phyloP scores from a whole-genome alignment of 352 stramenopile species.

The Phytophthora idaei region DNA sequence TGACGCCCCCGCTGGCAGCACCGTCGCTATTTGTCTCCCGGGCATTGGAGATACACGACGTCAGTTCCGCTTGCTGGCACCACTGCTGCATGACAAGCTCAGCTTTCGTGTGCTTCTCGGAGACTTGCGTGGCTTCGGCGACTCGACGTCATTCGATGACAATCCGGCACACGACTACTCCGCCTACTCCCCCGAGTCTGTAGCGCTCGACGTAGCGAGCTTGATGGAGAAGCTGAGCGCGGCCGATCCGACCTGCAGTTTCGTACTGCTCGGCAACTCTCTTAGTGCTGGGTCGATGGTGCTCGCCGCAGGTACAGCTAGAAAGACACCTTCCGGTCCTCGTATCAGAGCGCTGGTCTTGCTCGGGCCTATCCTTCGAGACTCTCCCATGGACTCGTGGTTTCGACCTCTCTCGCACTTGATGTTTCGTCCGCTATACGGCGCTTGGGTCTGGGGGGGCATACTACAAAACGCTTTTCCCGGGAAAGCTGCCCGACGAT shows the following conservation, averaged over 20 bases:
- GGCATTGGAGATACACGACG: constrained; percentile 50
- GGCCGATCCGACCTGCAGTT: constrained; percentile 25
- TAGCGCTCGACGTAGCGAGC: constrained; percentile 32
- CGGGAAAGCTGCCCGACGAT: constrained; percentile 26
- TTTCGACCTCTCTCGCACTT: constrained; percentile 42
- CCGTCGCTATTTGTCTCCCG: constrained; percentile 42
- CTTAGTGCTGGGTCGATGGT: constrained; percentile 44
- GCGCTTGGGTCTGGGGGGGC: constrained; percentile 28
- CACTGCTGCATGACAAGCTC: constrained; percentile 41
- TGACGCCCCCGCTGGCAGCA: constrained; percentile 10
- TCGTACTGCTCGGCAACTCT: constrained; percentile 48
- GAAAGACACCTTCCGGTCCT: neutral
- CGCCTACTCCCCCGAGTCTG: constrained; percentile 40
- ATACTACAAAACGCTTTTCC: constrained; percentile 53
- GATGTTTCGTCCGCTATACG: constrained; percentile 41
- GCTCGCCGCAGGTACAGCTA: constrained; percentile 22
- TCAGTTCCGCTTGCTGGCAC: constrained; percentile 47
- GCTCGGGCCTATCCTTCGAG: constrained; percentile 40
- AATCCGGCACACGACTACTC: constrained; percentile 14
- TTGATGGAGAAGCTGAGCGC: constrained; percentile 33
- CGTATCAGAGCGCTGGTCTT: constrained; percentile 34
- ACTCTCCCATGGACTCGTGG: constrained; percentile 33
- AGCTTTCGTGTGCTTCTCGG: constrained; percentile 40
- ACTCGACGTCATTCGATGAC: constrained; percentile 39
- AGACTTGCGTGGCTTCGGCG: constrained; percentile 51